Base-by-base conservation (phyloP, 805 yeast species). In the Saccharomycopsis capsularis region DNA sequence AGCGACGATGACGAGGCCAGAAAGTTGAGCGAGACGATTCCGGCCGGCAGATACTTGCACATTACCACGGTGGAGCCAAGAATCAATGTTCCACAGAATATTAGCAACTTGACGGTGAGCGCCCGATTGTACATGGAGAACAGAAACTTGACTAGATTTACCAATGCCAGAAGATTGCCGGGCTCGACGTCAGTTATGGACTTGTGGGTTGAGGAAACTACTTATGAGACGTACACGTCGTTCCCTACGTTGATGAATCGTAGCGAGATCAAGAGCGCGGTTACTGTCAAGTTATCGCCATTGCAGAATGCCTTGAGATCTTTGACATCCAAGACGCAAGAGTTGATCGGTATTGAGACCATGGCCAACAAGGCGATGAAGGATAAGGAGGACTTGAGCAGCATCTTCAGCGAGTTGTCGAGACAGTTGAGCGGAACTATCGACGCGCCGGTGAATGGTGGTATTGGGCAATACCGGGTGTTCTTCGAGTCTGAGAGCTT, bases 391-490 rank as follows among this genome's bases (percentile, higher is more conserved):
- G 77, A 73, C 44, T 68, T 64, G 43, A 60, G 69, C 2, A 65
- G 79, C 0, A 62, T 75, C 25, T 81, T 81, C 61, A 74, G 75
- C 55, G 87, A 80, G 59, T 66, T 85, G 52, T 80, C 90, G 4
- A 71, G 91, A 63, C 79, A 78, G 58, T 67, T 82, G 48, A 76
- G 87, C 2, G 96, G 96, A 39, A 85, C 96, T 0, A 90, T 89
- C 47, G 95, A 87, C 61, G 79, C 96, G 0, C 96, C 96, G 2
- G 91, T 88, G 4, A 88, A 88, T 61, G 96, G 96, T 32, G 96
- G 96, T 50, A 85, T 88, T 55, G 85, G 87, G 2, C 88, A 84
- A 60, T 88, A 85, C 65, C 73, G 90, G 48, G 75, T 75, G 2
- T 86, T 88, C 61, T 77, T 85, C 60, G 64, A 63, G 34, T 73